Evolutionary conservation across 176 grass and related monocot species (phyloP), one percentile per base, ranked within the genome.

Genomic region (Triticum urartu): DNA sequence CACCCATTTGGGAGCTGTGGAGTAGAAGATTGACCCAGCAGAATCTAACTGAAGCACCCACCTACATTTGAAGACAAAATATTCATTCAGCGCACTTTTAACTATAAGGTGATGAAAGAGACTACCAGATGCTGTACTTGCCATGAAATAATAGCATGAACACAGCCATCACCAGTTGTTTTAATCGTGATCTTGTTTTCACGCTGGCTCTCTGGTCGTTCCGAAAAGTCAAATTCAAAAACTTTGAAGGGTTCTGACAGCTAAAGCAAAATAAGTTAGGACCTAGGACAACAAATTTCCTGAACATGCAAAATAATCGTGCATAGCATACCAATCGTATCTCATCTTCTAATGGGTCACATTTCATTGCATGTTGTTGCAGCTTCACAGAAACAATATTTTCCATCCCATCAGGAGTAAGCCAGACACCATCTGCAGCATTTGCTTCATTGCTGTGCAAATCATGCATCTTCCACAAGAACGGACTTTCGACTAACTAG

Each of bases 181-280:
- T 87, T 88, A 91, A 95, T 73, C 42, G 48, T 68, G 21, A 94
- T 89, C 75, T 94, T 88, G 66, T 81, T 89, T 77, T 94, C 95
- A 69, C 84, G 75, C 75, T 93, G 77, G 84, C 93, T 95, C 52
- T 95, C 95, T 75, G 95, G 95, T 35, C 91, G 89, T 91, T 90
- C 90, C 82, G 74, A 93, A 89, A 98, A 98, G 84, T 98, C 95
- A 83, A 95, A 94, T 87, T 95, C 95, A 95, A 98, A 98, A 84
- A 95, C 84, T 91, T 94, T 93, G 93, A 98, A 98, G 47, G 95
- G 93, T 87, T 95, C 95, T 89, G 95, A 98, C 84, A 98, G 85
- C 95, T 98, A 81, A 38, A 93, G 75, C 67, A 81, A 83, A 84
- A 85, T 47, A 62, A 10, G 71, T 87, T 86, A 94, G 85, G 69